Base-by-base conservation (phyloP, 345 rosid genomes). In the Acer negundo region DNA sequence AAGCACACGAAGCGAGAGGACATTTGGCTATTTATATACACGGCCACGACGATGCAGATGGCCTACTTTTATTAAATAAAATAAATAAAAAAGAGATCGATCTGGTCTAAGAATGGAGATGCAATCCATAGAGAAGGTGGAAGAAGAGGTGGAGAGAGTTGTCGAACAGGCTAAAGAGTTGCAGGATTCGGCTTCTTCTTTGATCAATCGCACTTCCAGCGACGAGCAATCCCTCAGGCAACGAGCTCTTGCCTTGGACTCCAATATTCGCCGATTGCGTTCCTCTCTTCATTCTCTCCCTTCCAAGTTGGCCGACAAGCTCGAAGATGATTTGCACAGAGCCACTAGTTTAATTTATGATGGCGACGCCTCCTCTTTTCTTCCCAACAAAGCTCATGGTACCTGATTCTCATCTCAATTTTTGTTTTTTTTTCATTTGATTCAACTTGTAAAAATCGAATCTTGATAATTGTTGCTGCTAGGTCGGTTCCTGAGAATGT, bases 361-460 rank as follows among this genome's bases (percentile, higher is more conserved):
- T 81, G 98, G 99, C 71, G 98, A 96, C 28, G 87, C 94, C 64
- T 86, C 99, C 67, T 79, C 91, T 66, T 94, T 96, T 80, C 94
- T 94, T 53, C 97, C 98, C 62, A 55, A 82, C 62, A 89, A 86
- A 66, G 70, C 92, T 69, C 90, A 96, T 81, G 99, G 99, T 89
- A 38, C 78, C 46, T 10, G 31, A 46, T 46, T 31, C 40, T 42
- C 59, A 20, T 1, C 56, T 56, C 70, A 10, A 44, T 35, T 55
- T 31, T 9, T 10, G 19, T 49, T 31, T 35, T 13, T 12, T 67
- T 24, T 46, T 6, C 3, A 19, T 44, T 67, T 10, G 11, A 46
- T 53, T 53, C n/a, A 1, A 53, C n/a, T 16, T 15, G 17, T 16
- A 15, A 53, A 53, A 4, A 23, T 20, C 6, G 11, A 63, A n/a